Percentiles rank a stretch among this genome's conserved stretches.
Evolutionary conservation across 2,329 filamentous ascomycete genomes (phyloP).

Genomic region (Pleurostoma richardsiae): DNA sequence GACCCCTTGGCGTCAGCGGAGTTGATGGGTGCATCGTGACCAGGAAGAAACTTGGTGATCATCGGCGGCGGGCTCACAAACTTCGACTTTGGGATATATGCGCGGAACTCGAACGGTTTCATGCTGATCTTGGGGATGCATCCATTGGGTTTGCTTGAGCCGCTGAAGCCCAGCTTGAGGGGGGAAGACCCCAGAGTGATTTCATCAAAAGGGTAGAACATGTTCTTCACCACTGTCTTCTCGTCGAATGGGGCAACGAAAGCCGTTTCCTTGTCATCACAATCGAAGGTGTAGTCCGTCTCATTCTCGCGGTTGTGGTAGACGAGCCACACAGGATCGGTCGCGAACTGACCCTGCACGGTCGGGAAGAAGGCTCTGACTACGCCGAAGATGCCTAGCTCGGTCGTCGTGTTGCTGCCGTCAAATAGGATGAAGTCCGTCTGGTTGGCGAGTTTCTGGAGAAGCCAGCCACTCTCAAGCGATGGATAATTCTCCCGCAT

Average conservation of each 20-base stretch:
- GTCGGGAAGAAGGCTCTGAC: slow-evolving; percentile 41
- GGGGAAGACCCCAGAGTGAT: slow-evolving; percentile 41
- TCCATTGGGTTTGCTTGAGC: slow-evolving; percentile 43
- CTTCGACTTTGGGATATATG: slow-evolving; percentile 47
- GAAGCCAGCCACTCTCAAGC: slow-evolving; percentile 52
- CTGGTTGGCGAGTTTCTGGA: slow-evolving; percentile 50
- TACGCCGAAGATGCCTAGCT: slow-evolving; percentile 53
- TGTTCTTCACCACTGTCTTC: slow-evolving; percentile 53
- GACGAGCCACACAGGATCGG: slow-evolving; percentile 41
- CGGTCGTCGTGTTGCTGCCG: slow-evolving; percentile 31
- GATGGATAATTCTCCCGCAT: slow-evolving; percentile 49
- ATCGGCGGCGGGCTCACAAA: slow-evolving; percentile 49
- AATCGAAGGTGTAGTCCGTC: slow-evolving; percentile 52
- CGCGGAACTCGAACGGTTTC: slow-evolving; percentile 52
- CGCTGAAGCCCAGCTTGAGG: slow-evolving; percentile 38
- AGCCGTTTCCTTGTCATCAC: slow-evolving; percentile 35
- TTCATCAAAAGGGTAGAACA: slow-evolving; percentile 60
- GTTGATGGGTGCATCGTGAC: slow-evolving; percentile 52
- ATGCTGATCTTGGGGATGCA: slow-evolving; percentile 49
- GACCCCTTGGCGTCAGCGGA: slow-evolving; percentile 25
- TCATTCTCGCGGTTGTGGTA: slow-evolving; percentile 44
- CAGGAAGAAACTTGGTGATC: slow-evolving; percentile 55
- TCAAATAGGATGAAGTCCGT: slow-evolving; percentile 22
- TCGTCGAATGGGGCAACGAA: slow-evolving; percentile 52
- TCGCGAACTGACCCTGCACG: slow-evolving; percentile 45